Evolutionary conservation across 768 basidiomycete genomes (phyloP), one percentile per base, ranked within the genome.

Genomic region (Chalciporus piperatus): DNA sequence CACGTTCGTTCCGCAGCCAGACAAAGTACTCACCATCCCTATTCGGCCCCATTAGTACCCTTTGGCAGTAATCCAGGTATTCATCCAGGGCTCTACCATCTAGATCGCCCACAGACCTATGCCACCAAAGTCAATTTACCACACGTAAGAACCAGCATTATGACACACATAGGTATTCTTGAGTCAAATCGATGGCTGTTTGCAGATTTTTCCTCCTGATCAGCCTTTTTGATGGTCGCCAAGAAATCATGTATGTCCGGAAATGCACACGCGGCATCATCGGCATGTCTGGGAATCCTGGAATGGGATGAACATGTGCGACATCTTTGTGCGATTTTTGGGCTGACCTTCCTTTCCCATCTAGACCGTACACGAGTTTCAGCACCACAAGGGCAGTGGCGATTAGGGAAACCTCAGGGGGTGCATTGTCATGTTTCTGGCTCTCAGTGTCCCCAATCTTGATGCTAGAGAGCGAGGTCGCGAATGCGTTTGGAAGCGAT

Each of bases 301-400:
- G 52, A 41, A 58, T 28, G 20, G 22, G 41, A 40, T 60, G 52
- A 60, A 52, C 52, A 52, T 37, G 38, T 42, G 41, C 56, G 41
- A 40, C 22, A 16, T 14, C 39, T 25, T 35, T 41, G 27, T 42
- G 54, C 42, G 48, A 45, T 50, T 53, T n/a, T 39, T 0, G 9
- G 30, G 55, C 71, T 52, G 63, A 83, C 88, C 89, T 79, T 47
- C 60, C 50, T 56, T 71, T 72, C 25, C 84, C 89, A 64, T 94
- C 92, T 25, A 94, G 63, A 1, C 92, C 94, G 60, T 94, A 94
- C 22, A 85, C 79, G 76, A 96, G 76, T 71, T 94, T 95, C 59
- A 94, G 73, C 32, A 84, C 83, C 11, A 92, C 76, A 12, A 93
- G 75, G 43, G 79, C 78, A 13, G 73, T 74, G 2, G 79, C 82